Percentiles rank a stretch among this genome's conserved stretches.
These are phyloP conservation scores for Clonostachys sp. DNA, from an alignment of 2,329 filamentous ascomycete genomes.

Conservation along the genomic window DNA sequence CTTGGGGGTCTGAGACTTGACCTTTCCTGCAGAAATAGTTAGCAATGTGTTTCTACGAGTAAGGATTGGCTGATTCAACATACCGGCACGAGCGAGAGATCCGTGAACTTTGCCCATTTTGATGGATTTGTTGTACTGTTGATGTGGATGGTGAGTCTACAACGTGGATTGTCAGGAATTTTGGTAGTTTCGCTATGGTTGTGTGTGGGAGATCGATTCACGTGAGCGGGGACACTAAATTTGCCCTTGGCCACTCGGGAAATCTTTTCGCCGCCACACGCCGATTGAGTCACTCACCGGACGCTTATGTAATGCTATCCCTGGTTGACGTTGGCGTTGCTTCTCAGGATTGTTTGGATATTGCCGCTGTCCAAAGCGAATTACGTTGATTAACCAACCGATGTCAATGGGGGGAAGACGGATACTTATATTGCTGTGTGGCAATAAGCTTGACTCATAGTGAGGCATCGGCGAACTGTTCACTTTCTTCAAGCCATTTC, in stretches of 20 bases:
- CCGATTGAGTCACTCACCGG: neutral
- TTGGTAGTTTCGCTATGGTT: conserved; percentile 9
- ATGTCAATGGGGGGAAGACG: too few species aligned
- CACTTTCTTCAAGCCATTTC: too few species aligned
- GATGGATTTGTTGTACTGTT: conserved; percentile 31
- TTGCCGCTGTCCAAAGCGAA: too few species aligned
- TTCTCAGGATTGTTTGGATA: too few species aligned
- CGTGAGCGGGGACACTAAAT: conserved; percentile 19
- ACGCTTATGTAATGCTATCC: too few species aligned
- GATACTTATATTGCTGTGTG: neutral
- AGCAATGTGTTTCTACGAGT: conserved; percentile 1
- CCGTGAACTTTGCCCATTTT: conserved; percentile 93
- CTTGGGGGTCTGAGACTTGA: conserved; percentile 95
- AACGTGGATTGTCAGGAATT: conserved; percentile 4
- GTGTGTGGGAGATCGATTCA: conserved; percentile 27
- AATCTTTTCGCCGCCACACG: neutral
- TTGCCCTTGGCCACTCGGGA: too few species aligned
- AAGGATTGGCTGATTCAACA: conserved; percentile 10
- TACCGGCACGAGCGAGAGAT: conserved; percentile 81
- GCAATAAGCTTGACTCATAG: neutral
- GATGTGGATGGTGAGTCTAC: conserved; percentile 26
- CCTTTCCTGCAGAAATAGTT: conserved; percentile 79
- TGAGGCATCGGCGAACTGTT: neutral
- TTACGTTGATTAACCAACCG: too few species aligned
- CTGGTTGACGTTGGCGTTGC: too few species aligned